These are phyloP conservation scores for Boletus tylopilopsis DNA, from an alignment of 768 basidiomycete genomes.

Conservation along the genomic window DNA sequence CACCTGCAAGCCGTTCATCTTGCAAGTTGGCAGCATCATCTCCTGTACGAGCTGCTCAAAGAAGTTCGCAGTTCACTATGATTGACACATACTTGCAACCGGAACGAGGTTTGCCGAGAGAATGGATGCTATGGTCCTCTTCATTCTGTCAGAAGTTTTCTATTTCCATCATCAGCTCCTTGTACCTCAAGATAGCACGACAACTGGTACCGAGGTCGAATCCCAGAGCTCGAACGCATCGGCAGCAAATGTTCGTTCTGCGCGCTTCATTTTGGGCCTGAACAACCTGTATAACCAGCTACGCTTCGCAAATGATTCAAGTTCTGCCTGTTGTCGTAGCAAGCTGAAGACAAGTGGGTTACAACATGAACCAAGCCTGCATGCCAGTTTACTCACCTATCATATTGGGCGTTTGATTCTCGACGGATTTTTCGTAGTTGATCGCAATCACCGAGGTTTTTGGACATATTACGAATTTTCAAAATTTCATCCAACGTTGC, in stretches of 20 bases:
- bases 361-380: not conserved
- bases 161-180: not conserved
- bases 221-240: not conserved
- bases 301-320: too few relatives aligned
- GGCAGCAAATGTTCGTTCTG: not conserved
- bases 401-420: not conserved
- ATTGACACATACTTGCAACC: not conserved
- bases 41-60: too few relatives aligned
- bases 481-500: too few relatives aligned
- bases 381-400: not conserved
- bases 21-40: too few relatives aligned
- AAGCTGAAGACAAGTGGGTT: not conserved
- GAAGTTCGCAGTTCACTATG: too few relatives aligned
- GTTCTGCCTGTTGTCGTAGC: too few relatives aligned
- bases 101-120: not conserved
- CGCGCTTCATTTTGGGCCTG: not conserved
- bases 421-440: too few relatives aligned
- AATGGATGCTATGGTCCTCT: not conserved
- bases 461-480: not conserved
- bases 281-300: not conserved
- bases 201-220: slow-evolving; percentile 1
- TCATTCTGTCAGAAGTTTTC: slow-evolving; percentile 5
- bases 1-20: too few relatives aligned
- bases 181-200: too few relatives aligned
- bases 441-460: not conserved